Evolutionary conservation across 768 basidiomycete genomes (phyloP).

Genomic region (Kockovaella imperatae): DNA sequence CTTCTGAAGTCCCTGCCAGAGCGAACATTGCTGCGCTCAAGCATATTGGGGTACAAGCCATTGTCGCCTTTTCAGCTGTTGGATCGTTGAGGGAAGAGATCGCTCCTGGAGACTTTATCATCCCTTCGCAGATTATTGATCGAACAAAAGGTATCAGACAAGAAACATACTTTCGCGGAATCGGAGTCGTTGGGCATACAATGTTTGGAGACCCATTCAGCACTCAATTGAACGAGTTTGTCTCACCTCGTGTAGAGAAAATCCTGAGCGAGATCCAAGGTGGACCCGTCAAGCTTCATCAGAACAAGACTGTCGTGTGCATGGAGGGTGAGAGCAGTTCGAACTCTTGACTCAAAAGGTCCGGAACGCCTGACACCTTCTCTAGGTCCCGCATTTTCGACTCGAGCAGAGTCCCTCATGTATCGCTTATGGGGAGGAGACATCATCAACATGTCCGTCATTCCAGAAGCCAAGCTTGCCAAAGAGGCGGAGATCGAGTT

Average conservation of each 20-base stretch:
- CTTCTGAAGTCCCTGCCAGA: slow-evolving; percentile 70
- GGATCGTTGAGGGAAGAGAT: slow-evolving; percentile 92
- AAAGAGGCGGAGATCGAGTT: slow-evolving; percentile 89
- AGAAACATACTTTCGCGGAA: slow-evolving; percentile 75
- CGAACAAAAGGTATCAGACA: slow-evolving; percentile 90
- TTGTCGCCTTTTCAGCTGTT: slow-evolving; percentile 92
- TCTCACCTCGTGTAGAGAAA: slow-evolving; percentile 51
- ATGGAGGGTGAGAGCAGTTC: slow-evolving; percentile 74
- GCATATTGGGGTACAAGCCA: slow-evolving; percentile 74
- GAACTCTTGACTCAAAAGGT: not conserved
- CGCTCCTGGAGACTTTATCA: slow-evolving; percentile 74
- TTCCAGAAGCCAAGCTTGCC: slow-evolving; percentile 95
- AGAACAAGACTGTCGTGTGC: slow-evolving; percentile 77
- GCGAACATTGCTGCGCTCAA: slow-evolving; percentile 97
- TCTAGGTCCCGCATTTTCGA: slow-evolving; percentile 69
- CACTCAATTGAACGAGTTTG: slow-evolving; percentile 30
- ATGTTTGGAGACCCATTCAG: slow-evolving; percentile 92
- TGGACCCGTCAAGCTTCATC: slow-evolving; percentile 61
- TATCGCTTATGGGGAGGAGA: slow-evolving; percentile 73
- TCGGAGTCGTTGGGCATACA: slow-evolving; percentile 77
- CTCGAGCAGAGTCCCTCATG: slow-evolving; percentile 92
- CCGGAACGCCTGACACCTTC: not conserved
- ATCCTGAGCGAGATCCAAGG: slow-evolving; percentile 56
- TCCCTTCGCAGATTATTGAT: slow-evolving; percentile 91
- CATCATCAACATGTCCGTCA: slow-evolving; percentile 72